Evolutionary conservation across 805 yeast genomes (phyloP).

Genomic region (Tetrapisispora iriomotensis): DNA sequence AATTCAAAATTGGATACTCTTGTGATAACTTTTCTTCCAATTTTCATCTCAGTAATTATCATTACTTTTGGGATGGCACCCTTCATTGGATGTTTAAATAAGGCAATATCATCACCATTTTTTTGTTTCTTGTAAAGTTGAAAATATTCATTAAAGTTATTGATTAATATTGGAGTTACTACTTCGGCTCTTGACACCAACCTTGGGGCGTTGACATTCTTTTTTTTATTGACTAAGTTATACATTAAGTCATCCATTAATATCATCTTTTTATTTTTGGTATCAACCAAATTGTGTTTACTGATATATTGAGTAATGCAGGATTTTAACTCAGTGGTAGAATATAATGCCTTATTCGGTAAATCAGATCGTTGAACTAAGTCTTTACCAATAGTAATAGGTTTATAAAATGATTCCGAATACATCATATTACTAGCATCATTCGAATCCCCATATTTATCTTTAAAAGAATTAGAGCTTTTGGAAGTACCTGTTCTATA

Average conservation of each 20-base stretch:
- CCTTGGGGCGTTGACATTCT: conserved; percentile 26
- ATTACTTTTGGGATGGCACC: conserved; percentile 63
- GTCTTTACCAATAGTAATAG: conserved; percentile 39
- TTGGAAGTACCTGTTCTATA: conserved; percentile 36
- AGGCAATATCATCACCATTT: conserved; percentile 27
- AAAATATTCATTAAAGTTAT: conserved; percentile 41
- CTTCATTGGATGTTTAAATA: conserved; percentile 38
- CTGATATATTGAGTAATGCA: conserved; percentile 49
- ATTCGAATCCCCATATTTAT: conserved; percentile 15
- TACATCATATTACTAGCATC: conserved; percentile 21
- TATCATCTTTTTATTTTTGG: conserved; percentile 44
- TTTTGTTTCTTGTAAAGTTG: conserved; percentile 31
- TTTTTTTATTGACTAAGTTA: conserved; percentile 27
- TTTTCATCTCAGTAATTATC: conserved; percentile 62
- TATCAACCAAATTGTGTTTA: conserved; percentile 39
- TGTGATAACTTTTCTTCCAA: conserved; percentile 76
- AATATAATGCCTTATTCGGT: conserved; percentile 36
- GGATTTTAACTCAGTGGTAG: conserved; percentile 43
- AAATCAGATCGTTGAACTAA: conserved; percentile 37
- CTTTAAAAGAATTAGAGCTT: conserved; percentile 2
- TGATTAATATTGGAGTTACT: conserved; percentile 33
- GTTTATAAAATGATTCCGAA: conserved; percentile 43
- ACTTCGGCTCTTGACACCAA: conserved; percentile 36
- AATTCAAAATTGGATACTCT: conserved; percentile 58
- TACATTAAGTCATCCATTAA: conserved; percentile 43